These are phyloP conservation scores for Elsinoe batatas DNA, from an alignment of 2,329 filamentous ascomycete species.

Conservation along the genomic window DNA sequence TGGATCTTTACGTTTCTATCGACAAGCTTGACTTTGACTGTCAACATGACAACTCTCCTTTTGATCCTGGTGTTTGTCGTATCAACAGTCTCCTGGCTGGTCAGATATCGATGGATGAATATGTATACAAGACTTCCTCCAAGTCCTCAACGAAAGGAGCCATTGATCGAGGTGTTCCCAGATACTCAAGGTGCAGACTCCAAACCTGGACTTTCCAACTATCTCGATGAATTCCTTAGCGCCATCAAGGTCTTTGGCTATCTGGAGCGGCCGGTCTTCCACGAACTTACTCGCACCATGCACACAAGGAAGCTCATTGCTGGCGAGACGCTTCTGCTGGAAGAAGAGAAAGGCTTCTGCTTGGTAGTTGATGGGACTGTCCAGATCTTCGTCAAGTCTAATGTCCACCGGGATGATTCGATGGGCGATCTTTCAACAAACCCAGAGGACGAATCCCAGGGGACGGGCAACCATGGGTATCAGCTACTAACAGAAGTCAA, in stretches of 20 bases:
- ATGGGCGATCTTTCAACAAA: conserved; percentile 34
- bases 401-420: conserved; percentile 36
- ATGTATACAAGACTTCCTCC: conserved; percentile 92
- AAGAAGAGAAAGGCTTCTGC: conserved; percentile 97
- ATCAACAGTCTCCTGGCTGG: conserved; percentile 85
- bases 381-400: conserved; percentile 96
- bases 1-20: conserved; percentile 84
- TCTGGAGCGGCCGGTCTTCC: conserved; percentile 89
- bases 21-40: conserved; percentile 88
- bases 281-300: conserved; percentile 95
- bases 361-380: conserved; percentile 93
- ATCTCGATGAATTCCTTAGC: conserved; percentile 93
- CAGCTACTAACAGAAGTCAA: conserved; percentile 94
- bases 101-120: conserved; percentile 90
- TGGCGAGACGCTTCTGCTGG: conserved; percentile 85
- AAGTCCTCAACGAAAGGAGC: conserved; percentile 91
- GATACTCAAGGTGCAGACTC: conserved; percentile 82
- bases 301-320: conserved; percentile 94
- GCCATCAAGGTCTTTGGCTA: conserved; percentile 99
- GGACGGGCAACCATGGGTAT: conserved; percentile 66
- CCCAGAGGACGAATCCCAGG: conserved; percentile 32
- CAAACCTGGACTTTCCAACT: conserved; percentile 89
- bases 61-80: conserved; percentile 66
- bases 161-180: conserved; percentile 88
- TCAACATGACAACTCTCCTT: conserved; percentile 95